Conservation (phyloP, 2,329 filamentous ascomycete species). For the Aspergillus candidus region DNA sequence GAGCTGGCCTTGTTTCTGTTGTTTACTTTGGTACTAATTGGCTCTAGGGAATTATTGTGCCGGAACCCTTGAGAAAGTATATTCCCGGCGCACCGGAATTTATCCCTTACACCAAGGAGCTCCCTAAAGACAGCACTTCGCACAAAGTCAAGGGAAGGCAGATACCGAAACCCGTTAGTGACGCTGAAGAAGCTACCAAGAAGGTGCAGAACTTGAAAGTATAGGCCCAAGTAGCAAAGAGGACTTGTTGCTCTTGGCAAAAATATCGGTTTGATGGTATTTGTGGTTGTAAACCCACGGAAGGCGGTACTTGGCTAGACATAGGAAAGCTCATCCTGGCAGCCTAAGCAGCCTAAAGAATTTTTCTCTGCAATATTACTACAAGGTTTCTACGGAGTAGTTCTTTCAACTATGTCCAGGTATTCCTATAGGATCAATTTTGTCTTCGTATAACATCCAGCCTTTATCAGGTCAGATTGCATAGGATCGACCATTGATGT, state of each 20-base stretch:
- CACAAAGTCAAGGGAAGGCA: slow-evolving; percentile 47
- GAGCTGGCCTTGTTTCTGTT: not conserved
- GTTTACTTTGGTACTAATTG: slow-evolving; percentile 14
- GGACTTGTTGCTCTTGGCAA: slow-evolving; percentile 1
- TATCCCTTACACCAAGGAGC: slow-evolving; percentile 78
- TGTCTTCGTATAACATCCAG: no score
- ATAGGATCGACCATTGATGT: no score
- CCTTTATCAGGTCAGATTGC: no score
- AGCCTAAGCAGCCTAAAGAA: no score
- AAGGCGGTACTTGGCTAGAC: no score
- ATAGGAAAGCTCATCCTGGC: no score
- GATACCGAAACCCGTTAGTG: slow-evolving; percentile 20
- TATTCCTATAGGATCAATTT: no score
- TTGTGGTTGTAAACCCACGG: no score
- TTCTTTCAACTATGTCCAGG: no score
- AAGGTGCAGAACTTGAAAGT: slow-evolving; percentile 39
- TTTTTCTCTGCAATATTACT: no score
- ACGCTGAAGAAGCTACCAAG: slow-evolving; percentile 32
- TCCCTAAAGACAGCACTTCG: slow-evolving; percentile 67
- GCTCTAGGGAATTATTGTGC: slow-evolving; percentile 65
- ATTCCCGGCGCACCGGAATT: slow-evolving; percentile 86
- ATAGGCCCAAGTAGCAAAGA: slow-evolving; percentile 13
- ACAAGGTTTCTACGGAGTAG: no score
- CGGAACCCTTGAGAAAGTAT: slow-evolving; percentile 79
- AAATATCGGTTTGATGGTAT: not conserved